These are phyloP conservation scores for Plantago elongata DNA, from an alignment of 257 asterid species.

Conservation along the genomic window DNA sequence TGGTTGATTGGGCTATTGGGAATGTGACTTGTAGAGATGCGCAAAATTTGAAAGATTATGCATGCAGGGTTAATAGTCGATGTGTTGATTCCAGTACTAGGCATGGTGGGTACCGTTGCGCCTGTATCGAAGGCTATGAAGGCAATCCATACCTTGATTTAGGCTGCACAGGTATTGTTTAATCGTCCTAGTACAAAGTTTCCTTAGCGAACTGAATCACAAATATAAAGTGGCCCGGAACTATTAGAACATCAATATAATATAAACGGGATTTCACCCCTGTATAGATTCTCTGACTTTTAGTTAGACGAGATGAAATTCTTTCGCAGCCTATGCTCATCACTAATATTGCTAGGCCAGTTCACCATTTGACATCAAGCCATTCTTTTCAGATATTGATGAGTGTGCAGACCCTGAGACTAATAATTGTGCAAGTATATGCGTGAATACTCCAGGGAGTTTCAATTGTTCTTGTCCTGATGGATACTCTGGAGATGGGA, in stretches of 20 bases:
- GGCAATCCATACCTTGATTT: slow-evolving; percentile 68
- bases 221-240: too few species aligned
- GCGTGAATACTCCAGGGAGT: slow-evolving; percentile 39
- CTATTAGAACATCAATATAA: too few species aligned
- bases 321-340: too few species aligned
- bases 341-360: too few species aligned
- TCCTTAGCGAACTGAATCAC: too few species aligned
- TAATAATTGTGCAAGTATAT: slow-evolving; percentile 27
- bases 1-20: slow-evolving; percentile 71
- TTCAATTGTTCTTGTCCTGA: slow-evolving; percentile 55
- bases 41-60: slow-evolving; percentile 19
- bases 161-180: slow-evolving; percentile 58
- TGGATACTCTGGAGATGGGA: slow-evolving; percentile 58
- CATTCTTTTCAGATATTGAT: slow-evolving; percentile 30
- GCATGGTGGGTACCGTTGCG: slow-evolving; percentile 56
- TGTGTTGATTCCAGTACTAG: slow-evolving; percentile 50
- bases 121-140: slow-evolving; percentile 45
- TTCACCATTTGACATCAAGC: not conserved
- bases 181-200: not conserved
- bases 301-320: too few species aligned
- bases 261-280: too few species aligned
- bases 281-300: too few species aligned
- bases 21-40: slow-evolving; percentile 39
- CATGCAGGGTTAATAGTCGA: slow-evolving; percentile 39
- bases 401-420: slow-evolving; percentile 34